Base-by-base conservation (phyloP, 768 basidiomycete species). In the Tricholoma saponaceum region DNA sequence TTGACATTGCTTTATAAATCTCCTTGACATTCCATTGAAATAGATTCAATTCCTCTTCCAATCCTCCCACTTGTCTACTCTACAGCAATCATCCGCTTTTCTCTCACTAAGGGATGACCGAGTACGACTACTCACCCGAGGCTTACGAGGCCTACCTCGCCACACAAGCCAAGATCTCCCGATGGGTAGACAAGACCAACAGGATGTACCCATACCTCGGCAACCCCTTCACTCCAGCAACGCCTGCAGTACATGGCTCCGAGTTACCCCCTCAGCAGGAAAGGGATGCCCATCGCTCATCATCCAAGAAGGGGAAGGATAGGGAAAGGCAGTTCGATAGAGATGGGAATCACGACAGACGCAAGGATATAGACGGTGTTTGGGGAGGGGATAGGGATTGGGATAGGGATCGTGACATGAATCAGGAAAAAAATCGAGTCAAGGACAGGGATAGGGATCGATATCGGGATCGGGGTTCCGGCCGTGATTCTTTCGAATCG, bases 101-200 rank as follows among this genome's bases (percentile, higher is more conserved):
- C 6, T 3, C 14, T 1, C n/a, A 20, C 37, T 22, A 13, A 46
- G 23, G 52, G 5, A 66, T 66, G 65, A 66, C 65, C 22, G 65
- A 66, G 51, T 66, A 66, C 52, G 65, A 66, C 56, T 66, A 61
- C 37, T 64, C 65, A 14, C 65, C 65, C 0, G 65, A 64, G 33
- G 65, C 65, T 16, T 64, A 58, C 26, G 61, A 64, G 39, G 61
- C 52, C 0, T 59, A 53, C 57, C 33, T 66, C 5, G 60, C 47
- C 32, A 56, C 52, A 18, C 61, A 64, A 51, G 47, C 59, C 47
- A 62, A 59, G 44, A 62, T 64, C 30, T 59, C 60, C 0, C 52
- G 54, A 10, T 64, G 63, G 63, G 63, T 61, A 13, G 28, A 57
- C 44, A 52, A 47, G 26, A 62, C 61, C 5, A 62, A 59, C 41